Percentiles rank a stretch among this genome's conserved stretches.
phyloP scores from a whole-genome alignment of 139 green algal species.

The Chlorella vulgaris region DNA sequence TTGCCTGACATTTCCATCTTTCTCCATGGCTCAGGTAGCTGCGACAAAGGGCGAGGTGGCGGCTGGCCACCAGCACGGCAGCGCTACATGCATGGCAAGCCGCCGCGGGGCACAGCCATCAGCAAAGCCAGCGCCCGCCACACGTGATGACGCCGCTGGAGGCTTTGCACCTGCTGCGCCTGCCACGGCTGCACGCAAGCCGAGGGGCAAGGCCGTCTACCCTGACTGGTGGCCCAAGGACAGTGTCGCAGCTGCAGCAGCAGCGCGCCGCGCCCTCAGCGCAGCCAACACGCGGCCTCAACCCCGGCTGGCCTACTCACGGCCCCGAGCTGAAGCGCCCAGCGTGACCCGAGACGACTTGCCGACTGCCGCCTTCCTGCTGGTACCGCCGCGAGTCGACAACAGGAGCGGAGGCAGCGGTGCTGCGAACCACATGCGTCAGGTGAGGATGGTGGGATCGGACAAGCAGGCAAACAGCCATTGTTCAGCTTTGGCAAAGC shows the following conservation, averaged over 20 bases:
- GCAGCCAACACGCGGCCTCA: background rate
- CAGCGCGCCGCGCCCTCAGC: background rate
- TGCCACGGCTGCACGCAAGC: background rate
- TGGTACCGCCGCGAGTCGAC: constrained; percentile 14
- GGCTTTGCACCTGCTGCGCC: background rate
- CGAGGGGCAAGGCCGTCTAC: constrained; percentile 6
- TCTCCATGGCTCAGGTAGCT: too few species aligned
- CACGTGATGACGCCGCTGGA: too few species aligned
- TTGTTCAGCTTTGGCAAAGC: too few species aligned
- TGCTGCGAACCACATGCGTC: background rate
- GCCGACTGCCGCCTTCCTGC: constrained; percentile 24
- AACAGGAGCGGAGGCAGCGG: background rate
- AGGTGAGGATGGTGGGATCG: too few species aligned
- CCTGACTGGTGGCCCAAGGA: constrained; percentile 21
- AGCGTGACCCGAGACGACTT: constrained; percentile 22
- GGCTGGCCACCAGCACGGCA: too few species aligned
- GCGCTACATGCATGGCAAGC: too few species aligned
- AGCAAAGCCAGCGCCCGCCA: background rate
- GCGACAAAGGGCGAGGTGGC: too few species aligned
- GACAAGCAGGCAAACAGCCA: too few species aligned
- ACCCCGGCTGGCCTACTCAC: constrained; percentile 26
- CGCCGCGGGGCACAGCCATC: too few species aligned
- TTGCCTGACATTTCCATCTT: too few species aligned
- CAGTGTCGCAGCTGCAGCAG: background rate
- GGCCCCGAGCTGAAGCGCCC: background rate